These are phyloP conservation scores for Mixia osmundae DNA, from an alignment of 1,284 basidiomycete genomes.

Conservation along the genomic window DNA sequence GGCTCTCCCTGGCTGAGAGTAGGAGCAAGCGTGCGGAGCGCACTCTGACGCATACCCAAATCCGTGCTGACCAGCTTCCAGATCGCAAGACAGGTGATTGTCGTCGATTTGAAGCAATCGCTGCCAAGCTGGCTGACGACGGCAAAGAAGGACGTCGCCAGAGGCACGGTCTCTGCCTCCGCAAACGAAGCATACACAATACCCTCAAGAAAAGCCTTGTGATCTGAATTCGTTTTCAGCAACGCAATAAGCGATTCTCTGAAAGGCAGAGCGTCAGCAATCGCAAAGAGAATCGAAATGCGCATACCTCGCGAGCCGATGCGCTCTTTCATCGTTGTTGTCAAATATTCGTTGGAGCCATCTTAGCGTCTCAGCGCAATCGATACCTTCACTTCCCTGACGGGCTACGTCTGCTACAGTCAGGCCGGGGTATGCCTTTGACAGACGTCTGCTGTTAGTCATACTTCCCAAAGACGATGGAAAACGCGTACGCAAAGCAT, in stretches of 20 bases:
- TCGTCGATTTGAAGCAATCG: conserved; percentile 1
- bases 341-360: conserved; percentile 2
- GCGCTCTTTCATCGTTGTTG: conserved; percentile 1
- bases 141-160: not conserved
- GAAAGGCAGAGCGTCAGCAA: too few relatives aligned
- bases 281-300: too few relatives aligned
- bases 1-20: not conserved
- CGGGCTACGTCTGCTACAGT: not conserved
- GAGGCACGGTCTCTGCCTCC: conserved; percentile 1
- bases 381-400: not conserved
- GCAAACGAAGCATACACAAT: conserved; percentile 1
- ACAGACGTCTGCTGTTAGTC: not conserved
- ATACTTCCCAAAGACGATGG: not conserved
- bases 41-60: conserved; percentile 1
- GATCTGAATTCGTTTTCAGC: not conserved
- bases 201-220: conserved; percentile 1
- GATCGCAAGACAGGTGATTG: not conserved
- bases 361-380: not conserved
- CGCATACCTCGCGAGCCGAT: conserved; percentile 15
- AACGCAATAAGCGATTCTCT: not conserved
- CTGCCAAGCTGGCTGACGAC: not conserved
- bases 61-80: conserved; percentile 1
- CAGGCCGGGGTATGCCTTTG: too few relatives aligned
- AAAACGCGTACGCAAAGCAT: conserved; percentile 45
- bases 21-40: not conserved